Percentiles rank a stretch among this genome's conserved stretches.
Evolutionary conservation across 73 alveolate species (phyloP).

Genomic region (Durusdinium trenchii): DNA sequence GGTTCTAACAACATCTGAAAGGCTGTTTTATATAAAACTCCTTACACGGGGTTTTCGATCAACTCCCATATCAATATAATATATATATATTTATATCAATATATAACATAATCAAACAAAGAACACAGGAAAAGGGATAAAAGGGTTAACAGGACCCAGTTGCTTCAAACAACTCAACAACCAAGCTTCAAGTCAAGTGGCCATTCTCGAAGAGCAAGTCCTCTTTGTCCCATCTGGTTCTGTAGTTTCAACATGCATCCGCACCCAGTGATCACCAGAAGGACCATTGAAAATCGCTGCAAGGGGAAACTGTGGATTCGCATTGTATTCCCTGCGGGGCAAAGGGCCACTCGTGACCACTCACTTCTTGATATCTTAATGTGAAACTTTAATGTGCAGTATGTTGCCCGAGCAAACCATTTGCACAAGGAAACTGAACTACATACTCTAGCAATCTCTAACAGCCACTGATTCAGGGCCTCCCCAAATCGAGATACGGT

Average conservation of each 20-base stretch:
- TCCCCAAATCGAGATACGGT: too few species aligned
- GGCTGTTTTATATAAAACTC: too few species aligned
- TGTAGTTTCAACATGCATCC: neutral
- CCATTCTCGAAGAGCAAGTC: neutral
- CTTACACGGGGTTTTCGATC: too few species aligned
- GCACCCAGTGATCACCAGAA: conserved; percentile 65
- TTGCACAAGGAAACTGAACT: too few species aligned
- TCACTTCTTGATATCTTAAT: too few species aligned
- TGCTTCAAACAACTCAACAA: neutral
- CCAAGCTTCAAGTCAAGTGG: neutral
- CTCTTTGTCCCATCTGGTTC: neutral
- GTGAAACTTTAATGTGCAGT: too few species aligned
- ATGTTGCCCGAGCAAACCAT: too few species aligned
- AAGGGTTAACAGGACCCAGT: neutral
- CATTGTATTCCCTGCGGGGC: conserved; percentile 65
- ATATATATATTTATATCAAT: neutral
- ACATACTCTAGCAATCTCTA: too few species aligned
- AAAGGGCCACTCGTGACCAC: too few species aligned
- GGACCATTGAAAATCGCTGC: conserved; percentile 28
- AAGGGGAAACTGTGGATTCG: neutral
- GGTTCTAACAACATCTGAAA: too few species aligned
- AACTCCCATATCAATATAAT: too few species aligned
- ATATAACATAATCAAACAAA: neutral
- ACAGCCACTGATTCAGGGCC: too few species aligned
- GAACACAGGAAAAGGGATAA: neutral